These are phyloP conservation scores for Trypanosoma brucei DNA, from an alignment of 208 protist species.

Conservation along the genomic window DNA sequence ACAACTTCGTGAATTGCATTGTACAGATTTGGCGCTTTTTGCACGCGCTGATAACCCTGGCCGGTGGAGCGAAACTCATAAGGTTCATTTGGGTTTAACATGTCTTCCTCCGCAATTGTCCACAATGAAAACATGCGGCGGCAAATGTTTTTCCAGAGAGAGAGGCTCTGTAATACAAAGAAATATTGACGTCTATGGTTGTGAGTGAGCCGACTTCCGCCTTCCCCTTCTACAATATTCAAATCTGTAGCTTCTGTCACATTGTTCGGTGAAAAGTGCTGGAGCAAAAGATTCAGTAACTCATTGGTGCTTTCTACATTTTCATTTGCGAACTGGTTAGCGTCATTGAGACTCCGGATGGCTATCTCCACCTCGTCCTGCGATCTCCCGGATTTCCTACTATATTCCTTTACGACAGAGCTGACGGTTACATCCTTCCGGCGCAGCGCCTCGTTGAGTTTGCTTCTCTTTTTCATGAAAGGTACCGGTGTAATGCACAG, in stretches of 20 bases:
- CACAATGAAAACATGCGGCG: slow-evolving; percentile 85
- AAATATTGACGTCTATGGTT: slow-evolving; percentile 92
- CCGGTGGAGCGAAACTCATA: slow-evolving; percentile 90
- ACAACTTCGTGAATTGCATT: slow-evolving; percentile 87
- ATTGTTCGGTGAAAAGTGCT: slow-evolving; percentile 66
- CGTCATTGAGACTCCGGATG: slow-evolving; percentile 88
- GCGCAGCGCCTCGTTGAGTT: slow-evolving; percentile 82
- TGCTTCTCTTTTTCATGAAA: slow-evolving; percentile 49
- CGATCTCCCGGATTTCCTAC: slow-evolving; percentile 18
- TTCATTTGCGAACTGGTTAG: slow-evolving; percentile 87
- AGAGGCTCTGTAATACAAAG: slow-evolving; percentile 95
- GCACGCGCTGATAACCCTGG: slow-evolving; percentile 95
- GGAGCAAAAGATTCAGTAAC: slow-evolving; percentile 68
- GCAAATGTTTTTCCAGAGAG: slow-evolving; percentile 94
- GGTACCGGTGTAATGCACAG: slow-evolving; percentile 90
- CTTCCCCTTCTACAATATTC: slow-evolving; percentile 71
- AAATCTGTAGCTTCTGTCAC: slow-evolving; percentile 45
- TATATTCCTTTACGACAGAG: slow-evolving; percentile 62
- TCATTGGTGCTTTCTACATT: slow-evolving; percentile 72
- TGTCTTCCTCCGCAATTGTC: slow-evolving; percentile 93
- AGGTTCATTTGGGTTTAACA: slow-evolving; percentile 78
- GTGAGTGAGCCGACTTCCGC: slow-evolving; percentile 94
- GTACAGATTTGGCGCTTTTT: slow-evolving; percentile 83
- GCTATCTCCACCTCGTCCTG: slow-evolving; percentile 69
- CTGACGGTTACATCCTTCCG: slow-evolving; percentile 80